Base-by-base conservation (phyloP, 2,329 filamentous ascomycete species). In the Aspergillus ochraceoroseus region DNA sequence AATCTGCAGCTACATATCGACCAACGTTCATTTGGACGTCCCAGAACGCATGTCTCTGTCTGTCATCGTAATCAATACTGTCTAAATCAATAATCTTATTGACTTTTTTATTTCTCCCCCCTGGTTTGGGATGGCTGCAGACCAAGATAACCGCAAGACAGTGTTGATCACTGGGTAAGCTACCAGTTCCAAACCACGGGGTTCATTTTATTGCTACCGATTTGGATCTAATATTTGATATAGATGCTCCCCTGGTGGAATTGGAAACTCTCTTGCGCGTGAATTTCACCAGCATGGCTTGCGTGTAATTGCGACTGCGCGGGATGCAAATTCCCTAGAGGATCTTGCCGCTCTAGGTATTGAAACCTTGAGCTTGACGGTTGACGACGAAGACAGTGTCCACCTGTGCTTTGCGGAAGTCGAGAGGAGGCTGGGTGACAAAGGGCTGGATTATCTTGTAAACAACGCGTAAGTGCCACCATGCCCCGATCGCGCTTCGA, bases 281-380 rank as follows among this genome's bases (percentile, higher is more conserved):
- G 75, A 79, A 52, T 81, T 81, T 54, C 68, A 76, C 41, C 60
- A 54, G 17, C 47, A 61, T 61, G 74, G 74, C 35, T 64, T 75
- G 42, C 70, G 72, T 15, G 77, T 82, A 38, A 72, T 81, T 39
- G 76, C 75, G 8, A 79, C 76, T 3, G 76, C 76, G 8, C 70
- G 77, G 51, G 65, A 74, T 40, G 65, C 70, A 26, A 59, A 62
- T 12, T 67, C 67, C 31, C 70, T 79, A 49, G 54, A 66, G 20
- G 70, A 76, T 44, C 61, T 77, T 9, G 66, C 65, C 12, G 59
- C 64, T n/a, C 49, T 68, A 4, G 73, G 71, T 3, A 74, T 80
- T 45, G 73, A 76, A 33, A 76, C 74, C 7, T 54, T 79, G 17
- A 64, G 70, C 20, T 65, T 80, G 23, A 74, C 76, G 45, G 75